Evolutionary conservation across 139 green algal genomes (phyloP).

Genomic region (Closterium sp.): DNA sequence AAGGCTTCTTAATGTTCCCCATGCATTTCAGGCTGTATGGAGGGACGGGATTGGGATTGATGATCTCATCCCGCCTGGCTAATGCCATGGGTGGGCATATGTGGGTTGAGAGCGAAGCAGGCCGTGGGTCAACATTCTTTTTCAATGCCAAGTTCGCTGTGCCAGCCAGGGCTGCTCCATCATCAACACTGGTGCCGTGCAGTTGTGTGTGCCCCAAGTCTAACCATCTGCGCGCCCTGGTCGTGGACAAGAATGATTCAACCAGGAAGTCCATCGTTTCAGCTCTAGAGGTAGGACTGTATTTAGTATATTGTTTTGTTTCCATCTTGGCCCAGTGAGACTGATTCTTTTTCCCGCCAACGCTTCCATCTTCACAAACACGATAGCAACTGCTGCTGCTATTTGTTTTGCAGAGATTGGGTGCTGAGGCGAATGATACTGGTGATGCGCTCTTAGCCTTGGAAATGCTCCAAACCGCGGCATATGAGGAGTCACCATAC

Average conservation of each 20-base stretch:
- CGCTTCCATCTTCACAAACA: no score
- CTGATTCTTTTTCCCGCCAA: background rate
- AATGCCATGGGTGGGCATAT: slow-evolving; percentile 30
- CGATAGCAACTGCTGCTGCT: no score
- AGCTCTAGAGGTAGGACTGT: background rate
- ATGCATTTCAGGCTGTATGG: slow-evolving; percentile 10
- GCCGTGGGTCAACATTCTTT: slow-evolving; percentile 7
- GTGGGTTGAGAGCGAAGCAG: slow-evolving; percentile 42
- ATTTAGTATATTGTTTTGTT: no score
- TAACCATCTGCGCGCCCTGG: background rate
- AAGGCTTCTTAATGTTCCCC: no score
- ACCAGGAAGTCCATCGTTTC: background rate
- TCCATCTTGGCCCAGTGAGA: background rate
- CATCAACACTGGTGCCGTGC: background rate
- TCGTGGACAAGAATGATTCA: background rate
- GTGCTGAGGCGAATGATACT: background rate
- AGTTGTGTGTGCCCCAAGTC: background rate
- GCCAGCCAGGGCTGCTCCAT: background rate
- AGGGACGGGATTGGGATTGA: slow-evolving; percentile 19
- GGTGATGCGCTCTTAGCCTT: background rate
- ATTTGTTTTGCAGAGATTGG: background rate
- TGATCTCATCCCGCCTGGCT: slow-evolving; percentile 36
- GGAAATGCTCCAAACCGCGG: background rate
- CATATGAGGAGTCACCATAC: background rate
- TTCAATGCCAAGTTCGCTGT: slow-evolving; percentile 8